phyloP scores from a whole-genome alignment of 2,329 filamentous ascomycete genomes.

The Didymella sp. region DNA sequence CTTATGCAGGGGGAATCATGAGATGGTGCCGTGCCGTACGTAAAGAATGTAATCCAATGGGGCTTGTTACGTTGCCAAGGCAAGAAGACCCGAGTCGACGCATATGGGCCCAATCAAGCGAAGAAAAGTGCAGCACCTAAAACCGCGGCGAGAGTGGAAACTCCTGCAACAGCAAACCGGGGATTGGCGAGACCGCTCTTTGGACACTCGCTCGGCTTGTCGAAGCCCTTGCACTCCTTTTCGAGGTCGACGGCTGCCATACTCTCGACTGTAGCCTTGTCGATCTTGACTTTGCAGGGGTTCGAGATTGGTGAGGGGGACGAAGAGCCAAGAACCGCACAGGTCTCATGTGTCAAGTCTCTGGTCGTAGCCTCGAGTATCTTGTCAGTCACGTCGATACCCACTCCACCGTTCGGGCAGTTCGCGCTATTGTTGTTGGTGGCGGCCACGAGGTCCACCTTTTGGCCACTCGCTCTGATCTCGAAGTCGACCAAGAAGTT shows the following conservation, averaged over 20 bases:
- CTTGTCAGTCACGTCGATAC: constrained; percentile 5
- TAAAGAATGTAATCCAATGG: no score
- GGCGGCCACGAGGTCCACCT: constrained; percentile 2
- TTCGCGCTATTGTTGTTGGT: constrained; percentile 1
- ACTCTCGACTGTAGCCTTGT: constrained; percentile 5
- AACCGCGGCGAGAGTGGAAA: constrained; percentile 3
- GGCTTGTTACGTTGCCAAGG: no score
- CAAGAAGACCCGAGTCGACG: not conserved
- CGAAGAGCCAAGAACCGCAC: constrained; percentile 4
- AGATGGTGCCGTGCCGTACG: no score
- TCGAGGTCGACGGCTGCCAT: constrained; percentile 3
- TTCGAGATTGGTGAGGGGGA: constrained; percentile 6
- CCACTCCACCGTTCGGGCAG: constrained; percentile 1
- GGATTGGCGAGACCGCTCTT: constrained; percentile 3
- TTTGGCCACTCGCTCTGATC: constrained; percentile 1
- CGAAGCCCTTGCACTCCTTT: not conserved
- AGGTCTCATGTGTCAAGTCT: constrained; percentile 1
- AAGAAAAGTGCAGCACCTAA: constrained; percentile 6
- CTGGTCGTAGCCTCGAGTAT: constrained; percentile 1
- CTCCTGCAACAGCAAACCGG: not conserved
- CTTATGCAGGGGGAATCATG: no score
- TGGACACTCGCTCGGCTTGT: constrained; percentile 6
- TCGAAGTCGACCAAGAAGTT: constrained; percentile 6
- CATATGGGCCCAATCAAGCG: constrained; percentile 1
- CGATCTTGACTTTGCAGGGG: constrained; percentile 7